A percentile compares a stretch with the other conserved stretches of the same genome.
These are phyloP conservation scores for Pecoramyces ruminantium DNA, from an alignment of 192 early-diverging fungal genomes.

Conservation along the genomic window DNA sequence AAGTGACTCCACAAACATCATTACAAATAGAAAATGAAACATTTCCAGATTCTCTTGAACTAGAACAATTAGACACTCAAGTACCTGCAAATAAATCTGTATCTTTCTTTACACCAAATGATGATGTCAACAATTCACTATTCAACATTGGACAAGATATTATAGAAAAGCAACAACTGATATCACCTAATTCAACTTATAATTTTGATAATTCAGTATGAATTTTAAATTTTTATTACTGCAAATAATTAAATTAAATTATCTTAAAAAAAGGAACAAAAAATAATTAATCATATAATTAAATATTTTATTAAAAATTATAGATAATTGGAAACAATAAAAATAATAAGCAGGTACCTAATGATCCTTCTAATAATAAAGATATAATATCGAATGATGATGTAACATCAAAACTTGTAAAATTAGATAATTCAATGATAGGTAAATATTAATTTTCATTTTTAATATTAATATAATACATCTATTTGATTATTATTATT, in stretches of 20 bases:
- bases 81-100: neutral
- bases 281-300: too few relatives aligned
- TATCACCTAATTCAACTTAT: neutral
- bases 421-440: neutral
- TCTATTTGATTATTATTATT: too few relatives aligned
- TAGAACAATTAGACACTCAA: neutral
- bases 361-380: neutral
- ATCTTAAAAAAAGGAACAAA: too few relatives aligned
- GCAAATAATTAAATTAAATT: too few relatives aligned
- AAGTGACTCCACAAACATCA: neutral
- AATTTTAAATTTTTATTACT: too few relatives aligned
- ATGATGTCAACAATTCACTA: neutral
- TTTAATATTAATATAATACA: too few relatives aligned
- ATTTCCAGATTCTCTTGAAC: neutral
- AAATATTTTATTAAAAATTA: neutral
- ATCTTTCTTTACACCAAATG: neutral
- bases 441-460: neutral
- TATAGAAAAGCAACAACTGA: neutral
- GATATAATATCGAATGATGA: neutral
- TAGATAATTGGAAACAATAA: neutral
- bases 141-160: neutral
- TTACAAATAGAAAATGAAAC: neutral
- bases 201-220: neutral
- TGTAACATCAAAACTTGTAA: neutral
- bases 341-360: neutral